A percentile compares a stretch with the other conserved stretches of the same genome.
Conservation (phyloP, 176 grass and related monocot species). For the Themeda triandra region DNA sequence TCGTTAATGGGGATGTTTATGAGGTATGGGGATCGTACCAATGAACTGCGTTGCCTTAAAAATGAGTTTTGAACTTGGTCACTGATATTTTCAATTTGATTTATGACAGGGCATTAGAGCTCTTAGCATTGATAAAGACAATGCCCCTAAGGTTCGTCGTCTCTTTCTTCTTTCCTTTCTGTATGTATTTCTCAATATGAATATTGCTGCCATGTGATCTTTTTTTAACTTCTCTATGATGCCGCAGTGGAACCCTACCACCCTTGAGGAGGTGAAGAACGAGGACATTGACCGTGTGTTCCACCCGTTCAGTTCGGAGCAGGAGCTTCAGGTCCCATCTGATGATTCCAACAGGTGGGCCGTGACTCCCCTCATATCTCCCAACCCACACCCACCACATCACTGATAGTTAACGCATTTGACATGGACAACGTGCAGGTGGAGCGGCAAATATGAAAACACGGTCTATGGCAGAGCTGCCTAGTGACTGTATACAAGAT, state of each 20-base stretch:
- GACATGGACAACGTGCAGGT: conserved; percentile 37
- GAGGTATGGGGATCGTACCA: conserved; percentile 47
- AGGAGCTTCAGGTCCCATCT: conserved; percentile 65
- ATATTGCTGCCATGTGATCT: neutral
- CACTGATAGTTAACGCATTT: neutral
- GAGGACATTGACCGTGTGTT: conserved; percentile 68
- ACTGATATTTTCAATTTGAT: conserved; percentile 17
- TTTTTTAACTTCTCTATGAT: neutral
- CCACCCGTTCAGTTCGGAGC: conserved; percentile 60
- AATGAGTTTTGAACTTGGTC: neutral
- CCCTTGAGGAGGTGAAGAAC: conserved; percentile 57
- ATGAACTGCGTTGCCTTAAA: neutral
- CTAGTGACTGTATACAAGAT: neutral
- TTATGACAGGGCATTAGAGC: conserved; percentile 82
- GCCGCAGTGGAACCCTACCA: conserved; percentile 74
- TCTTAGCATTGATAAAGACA: conserved; percentile 90
- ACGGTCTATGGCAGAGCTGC: conserved; percentile 46
- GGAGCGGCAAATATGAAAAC: conserved; percentile 80
- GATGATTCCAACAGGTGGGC: conserved; percentile 63
- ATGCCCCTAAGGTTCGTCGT: conserved; percentile 75
- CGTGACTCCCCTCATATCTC: neutral
- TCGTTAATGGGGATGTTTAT: conserved; percentile 67
- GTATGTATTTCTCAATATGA: neutral
- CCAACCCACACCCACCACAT: no score
- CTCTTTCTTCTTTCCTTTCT: neutral